Evolutionary conservation across 208 protist species (phyloP).

Genomic region (Novymonas esmeraldas): DNA sequence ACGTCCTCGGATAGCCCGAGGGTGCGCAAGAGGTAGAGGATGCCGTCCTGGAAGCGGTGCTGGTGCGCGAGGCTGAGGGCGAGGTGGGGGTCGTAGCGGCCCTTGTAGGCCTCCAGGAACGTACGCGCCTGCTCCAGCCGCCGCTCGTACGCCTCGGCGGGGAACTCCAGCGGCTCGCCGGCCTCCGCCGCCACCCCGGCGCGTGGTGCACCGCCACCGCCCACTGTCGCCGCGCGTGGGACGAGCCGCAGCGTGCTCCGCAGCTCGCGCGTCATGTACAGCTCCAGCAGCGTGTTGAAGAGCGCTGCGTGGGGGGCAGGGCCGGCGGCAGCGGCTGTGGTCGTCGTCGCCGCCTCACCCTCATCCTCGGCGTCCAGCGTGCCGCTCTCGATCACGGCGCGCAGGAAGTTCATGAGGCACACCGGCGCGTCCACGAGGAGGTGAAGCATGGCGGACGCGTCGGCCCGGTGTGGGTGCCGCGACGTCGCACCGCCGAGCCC

Average conservation of each 20-base stretch:
- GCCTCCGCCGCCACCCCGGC: neutral
- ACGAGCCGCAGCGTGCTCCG: constrained; percentile 16
- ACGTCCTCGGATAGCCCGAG: constrained; percentile 83
- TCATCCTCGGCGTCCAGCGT: constrained; percentile 49
- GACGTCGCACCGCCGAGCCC: neutral
- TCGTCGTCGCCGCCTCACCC: constrained; percentile 11
- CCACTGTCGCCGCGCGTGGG: neutral
- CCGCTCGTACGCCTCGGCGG: constrained; percentile 46
- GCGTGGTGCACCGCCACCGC: neutral
- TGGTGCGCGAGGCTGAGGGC: constrained; percentile 90
- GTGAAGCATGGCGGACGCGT: constrained; percentile 79
- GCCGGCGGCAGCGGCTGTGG: neutral
- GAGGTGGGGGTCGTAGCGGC: constrained; percentile 91
- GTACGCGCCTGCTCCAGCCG: constrained; percentile 60
- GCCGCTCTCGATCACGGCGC: constrained; percentile 77
- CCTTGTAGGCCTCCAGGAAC: constrained; percentile 59
- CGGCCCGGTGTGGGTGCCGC: constrained; percentile 60
- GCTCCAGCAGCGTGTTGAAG: constrained; percentile 96
- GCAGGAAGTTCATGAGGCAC: constrained; percentile 92
- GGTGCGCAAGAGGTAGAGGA: constrained; percentile 89
- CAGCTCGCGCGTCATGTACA: constrained; percentile 90
- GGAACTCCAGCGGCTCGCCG: constrained; percentile 26
- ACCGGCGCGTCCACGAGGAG: constrained; percentile 90
- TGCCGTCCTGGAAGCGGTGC: constrained; percentile 88
- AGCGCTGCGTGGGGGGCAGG: constrained; percentile 13